These are phyloP conservation scores for Barnettozyma pratensis DNA, from an alignment of 805 yeast species.

Conservation along the genomic window DNA sequence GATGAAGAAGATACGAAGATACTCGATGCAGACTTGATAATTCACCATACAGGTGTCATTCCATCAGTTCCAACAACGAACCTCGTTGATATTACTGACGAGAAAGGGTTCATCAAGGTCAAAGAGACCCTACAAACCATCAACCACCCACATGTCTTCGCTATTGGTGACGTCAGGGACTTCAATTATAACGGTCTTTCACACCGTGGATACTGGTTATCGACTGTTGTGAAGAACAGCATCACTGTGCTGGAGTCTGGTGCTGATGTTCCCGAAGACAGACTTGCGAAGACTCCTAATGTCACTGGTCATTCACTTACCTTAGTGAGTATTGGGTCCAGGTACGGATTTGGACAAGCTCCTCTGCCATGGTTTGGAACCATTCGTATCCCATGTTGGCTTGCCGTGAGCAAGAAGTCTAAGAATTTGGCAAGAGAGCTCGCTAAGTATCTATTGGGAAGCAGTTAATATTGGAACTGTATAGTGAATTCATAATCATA, in stretches of 20 bases:
- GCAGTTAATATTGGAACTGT: background rate
- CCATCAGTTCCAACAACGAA: constrained; percentile 12
- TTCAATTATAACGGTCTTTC: constrained; percentile 21
- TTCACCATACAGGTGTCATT: constrained; percentile 7
- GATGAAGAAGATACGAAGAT: constrained; percentile 11
- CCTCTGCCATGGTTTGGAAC: background rate
- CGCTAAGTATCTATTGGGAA: background rate
- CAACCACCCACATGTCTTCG: constrained; percentile 21
- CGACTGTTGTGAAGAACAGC: constrained; percentile 18
- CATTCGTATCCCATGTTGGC: background rate
- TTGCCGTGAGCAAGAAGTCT: background rate
- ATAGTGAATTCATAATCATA: too few species aligned
- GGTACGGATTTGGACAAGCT: background rate
- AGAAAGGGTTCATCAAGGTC: constrained; percentile 9
- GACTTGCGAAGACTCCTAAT: background rate
- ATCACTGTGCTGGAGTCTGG: background rate
- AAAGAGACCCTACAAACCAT: constrained; percentile 7
- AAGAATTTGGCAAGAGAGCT: background rate
- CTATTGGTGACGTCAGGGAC: constrained; percentile 30
- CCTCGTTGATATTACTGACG: background rate
- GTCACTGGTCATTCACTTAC: background rate
- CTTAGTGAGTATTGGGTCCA: background rate
- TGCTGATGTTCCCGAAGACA: background rate
- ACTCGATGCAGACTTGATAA: constrained; percentile 6
- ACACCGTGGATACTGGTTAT: constrained; percentile 8